A percentile compares a stretch with the other conserved stretches of the same genome.
Evolutionary conservation across 495 filamentous ascomycete species (phyloP).

Genomic region (Lophium mytilinum): DNA sequence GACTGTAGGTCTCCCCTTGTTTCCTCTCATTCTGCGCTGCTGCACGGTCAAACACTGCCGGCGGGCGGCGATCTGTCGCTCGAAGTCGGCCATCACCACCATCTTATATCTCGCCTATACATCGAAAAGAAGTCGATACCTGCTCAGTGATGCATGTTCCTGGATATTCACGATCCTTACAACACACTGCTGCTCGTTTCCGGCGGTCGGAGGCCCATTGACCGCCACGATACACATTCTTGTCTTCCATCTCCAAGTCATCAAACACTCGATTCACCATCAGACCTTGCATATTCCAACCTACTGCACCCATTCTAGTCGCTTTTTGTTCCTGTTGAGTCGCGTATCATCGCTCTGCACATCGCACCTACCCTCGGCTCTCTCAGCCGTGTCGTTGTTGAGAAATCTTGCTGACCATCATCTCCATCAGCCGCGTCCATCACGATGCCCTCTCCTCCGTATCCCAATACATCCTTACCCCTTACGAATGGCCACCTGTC

Average conservation of each 20-base stretch:
- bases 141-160: background rate
- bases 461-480: slow-evolving; percentile 36
- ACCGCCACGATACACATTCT: background rate
- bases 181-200: background rate
- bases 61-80: background rate
- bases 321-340: slow-evolving; percentile 24
- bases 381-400: slow-evolving; percentile 20
- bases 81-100: slow-evolving; percentile 20
- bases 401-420: slow-evolving; percentile 30
- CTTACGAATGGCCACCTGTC: slow-evolving; percentile 42
- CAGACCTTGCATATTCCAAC: slow-evolving; percentile 10
- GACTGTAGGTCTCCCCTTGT: slow-evolving; percentile 29
- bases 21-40: background rate
- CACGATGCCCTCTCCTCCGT: slow-evolving; percentile 26
- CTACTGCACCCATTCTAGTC: slow-evolving; percentile 6
- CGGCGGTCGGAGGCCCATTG: slow-evolving; percentile 18
- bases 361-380: slow-evolving; percentile 18
- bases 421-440: slow-evolving; percentile 31
- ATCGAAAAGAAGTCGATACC: slow-evolving; percentile 3
- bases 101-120: slow-evolving; percentile 20
- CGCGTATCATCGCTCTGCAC: slow-evolving; percentile 26
- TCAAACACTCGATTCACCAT: slow-evolving; percentile 18
- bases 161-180: background rate
- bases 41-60: background rate
- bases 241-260: slow-evolving; percentile 17